Base-by-base conservation (phyloP, 306 rosid species). In the Cicer cuneatum region DNA sequence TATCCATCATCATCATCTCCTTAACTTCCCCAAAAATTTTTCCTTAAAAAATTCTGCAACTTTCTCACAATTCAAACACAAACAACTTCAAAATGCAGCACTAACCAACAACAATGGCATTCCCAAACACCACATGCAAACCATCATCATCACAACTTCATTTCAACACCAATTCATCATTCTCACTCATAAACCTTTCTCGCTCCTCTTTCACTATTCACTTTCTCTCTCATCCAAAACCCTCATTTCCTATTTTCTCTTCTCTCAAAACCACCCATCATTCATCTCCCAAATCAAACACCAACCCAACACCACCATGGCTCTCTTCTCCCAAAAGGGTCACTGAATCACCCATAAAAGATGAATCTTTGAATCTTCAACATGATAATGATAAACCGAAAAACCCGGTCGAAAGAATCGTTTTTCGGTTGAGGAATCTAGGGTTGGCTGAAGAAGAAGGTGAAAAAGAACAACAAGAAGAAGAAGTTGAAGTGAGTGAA, bases 321-420 rank as follows among this genome's bases (percentile, higher is more conserved):
- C 89, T 91, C 72, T 79, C 93, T 40, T n/a, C 85, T 64, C 73
- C 87, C 33, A 78, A 71, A 80, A 83, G 72, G 69, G 69, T 67
- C 37, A 4, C 72, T 2, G 82, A 81, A 16, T 14, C 82, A 35
- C 35, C 39, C 29, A 46, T 69, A 42, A 58, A 76, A 7, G 56
- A 78, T 8, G 83, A 75, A 71, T 78, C 84, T 18, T 14, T 12
- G 4, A 79, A 6, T 10, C n/a, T 66, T 4, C 73, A 74, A 10
- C 52, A 58, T 6, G 72, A 79, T 29, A 86, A 54, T 6, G 69
- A 79, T 29, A 86, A 77, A 56, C 91, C 86, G 11, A 72, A 73
- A 48, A 90, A 58, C 69, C 88, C 97, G 5, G 88, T 94, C 0
- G 92, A 94, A 45, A 83, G 96, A 64, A 92, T 94, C 39, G 97